These are phyloP conservation scores for peach (Prunus persica) DNA, from an alignment of 306 rosid species.

Conservation along the genomic window Prunus_persica_NCBIv2 NC_034010.1:17544501-17545000, in stretches of 20 bases:
- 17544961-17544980: neutral
- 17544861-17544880: neutral
- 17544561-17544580: too few relatives aligned
- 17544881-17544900: neutral
- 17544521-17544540: too few relatives aligned
- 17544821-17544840: slow-evolving; percentile 18
- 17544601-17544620: too few relatives aligned
- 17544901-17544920: slow-evolving; percentile 25
- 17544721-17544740: too few relatives aligned
- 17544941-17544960: neutral
- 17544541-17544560: too few relatives aligned
- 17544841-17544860: neutral
- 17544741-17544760: neutral
- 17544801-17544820: slow-evolving; percentile 1
- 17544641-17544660: too few relatives aligned
- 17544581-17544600: too few relatives aligned
- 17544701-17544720: too few relatives aligned
- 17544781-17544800: neutral
- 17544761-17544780: neutral
- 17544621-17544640: too few relatives aligned
- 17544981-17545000: slow-evolving; percentile 16
- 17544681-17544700: too few relatives aligned
- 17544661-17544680: too few relatives aligned
- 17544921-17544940: neutral
- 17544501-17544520: too few relatives aligned